Evolutionary conservation across 345 rosid genomes (phyloP), one percentile per base, ranked within the genome.

Genomic region (Murraya koenigii): DNA sequence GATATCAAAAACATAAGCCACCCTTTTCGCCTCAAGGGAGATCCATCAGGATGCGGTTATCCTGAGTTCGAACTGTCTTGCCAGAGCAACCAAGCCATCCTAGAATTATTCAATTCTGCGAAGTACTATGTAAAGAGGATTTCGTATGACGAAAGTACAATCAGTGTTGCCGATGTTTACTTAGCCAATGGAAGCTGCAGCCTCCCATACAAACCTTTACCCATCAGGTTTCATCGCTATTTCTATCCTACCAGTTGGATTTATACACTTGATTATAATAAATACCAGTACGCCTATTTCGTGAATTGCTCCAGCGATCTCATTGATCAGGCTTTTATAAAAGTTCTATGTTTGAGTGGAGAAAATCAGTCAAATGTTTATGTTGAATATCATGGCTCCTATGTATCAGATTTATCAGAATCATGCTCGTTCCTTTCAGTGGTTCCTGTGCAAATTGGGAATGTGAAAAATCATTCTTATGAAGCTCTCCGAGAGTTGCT

Each of bases 21-120:
- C 84, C 88, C 87, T 17, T 83, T 87, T 54, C 85, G 84, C 64
- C 82, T 83, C 32, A 52, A 4, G 44, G 77, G 71, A 44, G 85
- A 85, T 59, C 88, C 88, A 23, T 7, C 25, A 0, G 58, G 19
- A 36, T 85, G 88, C 71, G 87, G 84, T 14, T 78, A 71, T 39
- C 7, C 25, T 1, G 75, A 7, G 33, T 87, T 71, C 7, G 78
- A 81, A 36, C 69, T 87, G 26, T 79, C 87, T 36, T 87, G 87
- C 77, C 13, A 60, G 38, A 56, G 77, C 75, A 80, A 87, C 85
- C 62, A 41, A 69, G 32, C 85, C 64, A 15, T 83, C 39, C 30
- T 85, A 14, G 63, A 75, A n/a, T n/a, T n/a, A 5, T 33, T 74
- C 58, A 66, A 35, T 52, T 71, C 78, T 38, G 82, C 81, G 30